These are phyloP conservation scores for Diaporthe longicolla DNA, from an alignment of 2,329 filamentous ascomycete genomes.

Conservation along the genomic window DNA sequence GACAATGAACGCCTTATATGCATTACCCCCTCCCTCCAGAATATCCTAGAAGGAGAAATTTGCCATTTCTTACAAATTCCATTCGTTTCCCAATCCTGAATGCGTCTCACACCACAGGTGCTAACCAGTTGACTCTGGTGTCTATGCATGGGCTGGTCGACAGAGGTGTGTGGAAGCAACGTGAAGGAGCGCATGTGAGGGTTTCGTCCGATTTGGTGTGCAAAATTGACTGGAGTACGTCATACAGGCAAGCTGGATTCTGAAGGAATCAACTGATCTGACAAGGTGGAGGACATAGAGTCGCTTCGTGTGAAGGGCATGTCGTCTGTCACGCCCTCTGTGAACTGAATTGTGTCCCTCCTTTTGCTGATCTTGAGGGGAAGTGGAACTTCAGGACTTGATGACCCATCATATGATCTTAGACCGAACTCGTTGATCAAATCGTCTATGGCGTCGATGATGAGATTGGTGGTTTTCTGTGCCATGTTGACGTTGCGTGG, in stretches of 20 bases:
- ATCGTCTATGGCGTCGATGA: conserved; percentile 13
- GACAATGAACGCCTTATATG: background rate
- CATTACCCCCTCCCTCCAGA: background rate
- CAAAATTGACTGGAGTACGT: background rate
- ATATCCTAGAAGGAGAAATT: background rate
- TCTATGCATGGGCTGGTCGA: background rate
- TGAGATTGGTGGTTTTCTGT: background rate
- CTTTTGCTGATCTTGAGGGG: conserved; percentile 25
- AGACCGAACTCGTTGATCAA: conserved; percentile 7
- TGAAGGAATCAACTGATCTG: conserved; percentile 1
- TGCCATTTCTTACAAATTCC: background rate
- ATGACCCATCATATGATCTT: background rate
- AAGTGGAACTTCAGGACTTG: conserved; percentile 1
- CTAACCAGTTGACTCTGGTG: too few species aligned
- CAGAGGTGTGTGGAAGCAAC: background rate
- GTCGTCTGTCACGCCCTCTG: background rate
- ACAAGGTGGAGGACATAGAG: conserved; percentile 2
- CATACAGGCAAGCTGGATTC: background rate
- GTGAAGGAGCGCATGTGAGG: background rate
- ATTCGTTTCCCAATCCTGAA: background rate
- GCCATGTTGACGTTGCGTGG: background rate
- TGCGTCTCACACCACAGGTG: background rate
- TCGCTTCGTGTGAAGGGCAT: background rate
- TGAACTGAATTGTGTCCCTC: background rate
- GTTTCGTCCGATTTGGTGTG: background rate